Evolutionary conservation across 148 eudicot species (phyloP).

Genomic region (Drosera capensis): DNA sequence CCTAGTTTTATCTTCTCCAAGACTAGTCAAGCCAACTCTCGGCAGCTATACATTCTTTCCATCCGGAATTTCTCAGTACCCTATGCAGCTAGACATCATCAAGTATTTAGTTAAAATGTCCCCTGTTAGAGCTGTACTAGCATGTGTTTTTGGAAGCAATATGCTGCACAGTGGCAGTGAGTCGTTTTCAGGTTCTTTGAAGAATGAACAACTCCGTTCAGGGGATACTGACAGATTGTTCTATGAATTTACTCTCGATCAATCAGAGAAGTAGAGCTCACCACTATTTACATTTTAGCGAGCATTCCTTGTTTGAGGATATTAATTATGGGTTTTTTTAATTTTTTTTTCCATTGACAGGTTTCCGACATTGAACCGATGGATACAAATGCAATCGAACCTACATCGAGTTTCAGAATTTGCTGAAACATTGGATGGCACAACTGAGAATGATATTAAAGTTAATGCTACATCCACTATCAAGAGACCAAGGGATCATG

Average conservation of each 20-base stretch:
- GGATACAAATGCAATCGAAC: constrained; percentile 99
- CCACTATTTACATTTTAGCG: constrained; percentile 1
- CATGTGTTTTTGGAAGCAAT: constrained; percentile 92
- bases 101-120: constrained; percentile 90
- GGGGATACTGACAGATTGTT: constrained; percentile 77
- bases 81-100: constrained; percentile 80
- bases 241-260: constrained; percentile 95
- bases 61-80: constrained; percentile 64
- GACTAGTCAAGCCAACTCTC: constrained; percentile 44
- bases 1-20: constrained; percentile 40
- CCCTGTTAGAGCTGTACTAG: constrained; percentile 89
- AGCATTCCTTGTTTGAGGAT: constrained; percentile 1
- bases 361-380: constrained; percentile 95
- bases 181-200: constrained; percentile 48
- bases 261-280: constrained; percentile 65
- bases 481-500: constrained; percentile 69
- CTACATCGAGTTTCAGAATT: constrained; percentile 90
- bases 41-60: constrained; percentile 42
- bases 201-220: constrained; percentile 43
- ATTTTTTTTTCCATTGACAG: constrained; percentile 20
- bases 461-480: constrained; percentile 28
- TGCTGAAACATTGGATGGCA: constrained; percentile 44
- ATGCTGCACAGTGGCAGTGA: constrained; percentile 60
- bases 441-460: constrained; percentile 22
- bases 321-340: constrained; percentile 4